Conservation (phyloP, 1,284 basidiomycete genomes). For the Cryptococcus sp. region DNA sequence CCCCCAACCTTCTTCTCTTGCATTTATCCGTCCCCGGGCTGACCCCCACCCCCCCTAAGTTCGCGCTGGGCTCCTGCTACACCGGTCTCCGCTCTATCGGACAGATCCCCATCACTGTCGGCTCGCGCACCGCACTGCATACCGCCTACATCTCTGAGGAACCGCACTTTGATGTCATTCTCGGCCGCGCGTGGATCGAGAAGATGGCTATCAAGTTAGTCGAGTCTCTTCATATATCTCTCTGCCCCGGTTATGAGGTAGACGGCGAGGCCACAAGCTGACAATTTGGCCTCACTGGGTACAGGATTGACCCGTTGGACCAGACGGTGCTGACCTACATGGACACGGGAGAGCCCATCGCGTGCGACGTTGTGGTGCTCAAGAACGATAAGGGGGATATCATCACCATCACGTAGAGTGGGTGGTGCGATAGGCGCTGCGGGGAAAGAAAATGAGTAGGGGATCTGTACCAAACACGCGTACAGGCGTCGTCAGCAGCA, state of each 20-base stretch:
- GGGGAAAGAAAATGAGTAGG: neutral
- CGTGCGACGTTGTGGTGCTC: constrained; percentile 85
- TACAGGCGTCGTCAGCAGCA: too few relatives aligned
- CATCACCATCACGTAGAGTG: constrained; percentile 68
- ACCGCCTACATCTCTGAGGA: constrained; percentile 75
- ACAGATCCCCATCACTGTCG: constrained; percentile 63
- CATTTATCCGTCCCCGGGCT: neutral
- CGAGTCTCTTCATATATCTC: neutral
- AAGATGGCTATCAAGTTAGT: constrained; percentile 68
- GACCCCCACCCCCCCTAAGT: constrained; percentile 19
- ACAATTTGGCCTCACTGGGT: neutral
- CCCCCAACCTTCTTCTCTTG: neutral
- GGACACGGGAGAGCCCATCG: constrained; percentile 91
- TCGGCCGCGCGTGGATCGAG: constrained; percentile 93
- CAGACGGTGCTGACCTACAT: constrained; percentile 82
- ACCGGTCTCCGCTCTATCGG: constrained; percentile 59
- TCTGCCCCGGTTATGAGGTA: too few relatives aligned
- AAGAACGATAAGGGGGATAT: constrained; percentile 71
- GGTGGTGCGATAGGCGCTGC: too few relatives aligned
- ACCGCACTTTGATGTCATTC: constrained; percentile 92
- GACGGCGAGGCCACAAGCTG: neutral
- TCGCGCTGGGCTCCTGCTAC: constrained; percentile 43
- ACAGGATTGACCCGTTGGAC: constrained; percentile 69
- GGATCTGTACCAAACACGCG: neutral
- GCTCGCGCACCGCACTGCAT: constrained; percentile 53